Conservation (phyloP, 2,329 filamentous ascomycete species). For the Aspergillus hiratsukae region DNA sequence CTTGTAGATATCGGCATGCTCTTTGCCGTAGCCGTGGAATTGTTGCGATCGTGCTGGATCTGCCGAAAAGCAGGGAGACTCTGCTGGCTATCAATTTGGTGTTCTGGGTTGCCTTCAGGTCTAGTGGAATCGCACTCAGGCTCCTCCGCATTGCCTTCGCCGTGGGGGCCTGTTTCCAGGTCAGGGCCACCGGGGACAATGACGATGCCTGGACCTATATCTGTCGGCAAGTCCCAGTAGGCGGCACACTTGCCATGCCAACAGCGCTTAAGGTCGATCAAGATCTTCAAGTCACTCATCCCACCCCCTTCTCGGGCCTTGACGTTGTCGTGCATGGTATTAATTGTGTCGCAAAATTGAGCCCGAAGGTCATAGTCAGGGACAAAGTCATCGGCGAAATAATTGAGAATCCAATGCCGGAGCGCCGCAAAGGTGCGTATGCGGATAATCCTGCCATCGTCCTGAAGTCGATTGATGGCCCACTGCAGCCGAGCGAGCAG, state of each 20-base stretch:
- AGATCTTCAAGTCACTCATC: constrained; percentile 71
- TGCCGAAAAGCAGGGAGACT: constrained; percentile 20
- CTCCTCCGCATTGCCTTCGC: constrained; percentile 17
- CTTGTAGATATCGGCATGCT: constrained; percentile 34
- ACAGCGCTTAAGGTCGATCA: constrained; percentile 92
- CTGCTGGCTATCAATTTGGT: not conserved
- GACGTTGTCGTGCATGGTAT: constrained; percentile 55
- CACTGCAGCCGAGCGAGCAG: constrained; percentile 80
- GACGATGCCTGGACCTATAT: constrained; percentile 58
- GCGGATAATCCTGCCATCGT: constrained; percentile 87
- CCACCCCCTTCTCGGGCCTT: constrained; percentile 49
- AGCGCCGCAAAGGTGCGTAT: constrained; percentile 94
- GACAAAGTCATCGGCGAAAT: constrained; percentile 93
- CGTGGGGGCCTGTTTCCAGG: constrained; percentile 47
- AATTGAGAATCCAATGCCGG: constrained; percentile 96
- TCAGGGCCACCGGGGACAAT: constrained; percentile 72
- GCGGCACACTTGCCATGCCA: constrained; percentile 87
- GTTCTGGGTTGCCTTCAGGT: constrained; percentile 10
- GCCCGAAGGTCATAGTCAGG: constrained; percentile 67
- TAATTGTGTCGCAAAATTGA: constrained; percentile 76
- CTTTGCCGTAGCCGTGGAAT: constrained; percentile 31
- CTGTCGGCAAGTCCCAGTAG: constrained; percentile 78
- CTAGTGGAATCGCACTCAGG: constrained; percentile 10
- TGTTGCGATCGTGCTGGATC: constrained; percentile 30
- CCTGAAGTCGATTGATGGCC: constrained; percentile 75